phyloP scores from a whole-genome alignment of 495 filamentous ascomycete genomes.

The Podospora pseudopauciseta region DNA sequence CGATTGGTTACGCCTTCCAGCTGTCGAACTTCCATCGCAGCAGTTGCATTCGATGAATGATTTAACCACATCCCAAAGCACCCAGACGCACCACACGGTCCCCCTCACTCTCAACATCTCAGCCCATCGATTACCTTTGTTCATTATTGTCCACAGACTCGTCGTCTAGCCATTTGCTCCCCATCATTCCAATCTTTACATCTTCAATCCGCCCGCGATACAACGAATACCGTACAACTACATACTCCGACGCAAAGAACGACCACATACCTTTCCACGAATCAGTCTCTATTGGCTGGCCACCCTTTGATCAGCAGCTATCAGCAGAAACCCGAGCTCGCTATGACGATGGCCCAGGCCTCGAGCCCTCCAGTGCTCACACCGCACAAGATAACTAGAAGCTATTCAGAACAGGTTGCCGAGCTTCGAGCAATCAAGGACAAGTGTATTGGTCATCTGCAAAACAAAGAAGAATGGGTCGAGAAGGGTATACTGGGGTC shows the following conservation, averaged over 20 bases:
- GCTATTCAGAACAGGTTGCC: slow-evolving; percentile 57
- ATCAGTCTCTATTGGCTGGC: too few species aligned
- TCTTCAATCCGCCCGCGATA: too few species aligned
- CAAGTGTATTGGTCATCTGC: slow-evolving; percentile 81
- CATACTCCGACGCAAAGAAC: too few species aligned
- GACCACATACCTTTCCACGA: too few species aligned
- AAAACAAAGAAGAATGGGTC: slow-evolving; percentile 78
- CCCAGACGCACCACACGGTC: too few species aligned
- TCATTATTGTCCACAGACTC: too few species aligned
- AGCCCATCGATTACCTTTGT: too few species aligned
- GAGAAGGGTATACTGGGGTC: slow-evolving; percentile 63
- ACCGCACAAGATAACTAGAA: slow-evolving; percentile 59
- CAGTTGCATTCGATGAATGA: neutral
- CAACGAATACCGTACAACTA: too few species aligned
- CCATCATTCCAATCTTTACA: too few species aligned
- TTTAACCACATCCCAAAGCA: too few species aligned
- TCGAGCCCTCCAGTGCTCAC: slow-evolving; percentile 50
- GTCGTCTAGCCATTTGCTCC: too few species aligned
- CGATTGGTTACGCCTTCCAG: neutral
- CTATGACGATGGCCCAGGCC: slow-evolving; percentile 29
- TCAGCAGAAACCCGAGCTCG: neutral
- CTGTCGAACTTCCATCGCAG: slow-evolving; percentile 1
- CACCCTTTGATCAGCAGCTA: neutral
- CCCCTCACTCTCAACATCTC: too few species aligned
- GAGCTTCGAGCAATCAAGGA: slow-evolving; percentile 77